Base-by-base conservation (phyloP, 2,329 filamentous ascomycete species). In the Cercospora sp. region DNA sequence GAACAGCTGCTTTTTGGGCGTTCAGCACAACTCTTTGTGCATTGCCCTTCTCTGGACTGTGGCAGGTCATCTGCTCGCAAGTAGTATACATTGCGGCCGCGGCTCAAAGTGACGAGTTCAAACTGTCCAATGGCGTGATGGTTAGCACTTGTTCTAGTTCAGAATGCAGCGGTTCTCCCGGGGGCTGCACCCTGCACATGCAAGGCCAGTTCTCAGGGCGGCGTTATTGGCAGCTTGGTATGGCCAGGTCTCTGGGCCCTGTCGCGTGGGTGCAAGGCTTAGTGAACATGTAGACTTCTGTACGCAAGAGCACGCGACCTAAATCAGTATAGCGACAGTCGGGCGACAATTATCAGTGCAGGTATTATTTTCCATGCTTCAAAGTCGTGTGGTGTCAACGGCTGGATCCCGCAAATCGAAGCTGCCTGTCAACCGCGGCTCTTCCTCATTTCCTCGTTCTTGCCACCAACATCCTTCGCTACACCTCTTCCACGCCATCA, bases 181-280 rank as follows among this genome's bases (percentile, higher is more conserved):
- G 16, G 6, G 43, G 34, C 24, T 61, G 34, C 34, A 26, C 21
- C 16, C 21, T 45, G 32, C n/a, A 28, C 12, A 45, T 26, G 59
- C 59, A 61, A 26, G 59, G 32, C 34, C 34, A 49, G 21, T 61
- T 18, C 24, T 8, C 21, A 51, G 45, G 45, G 21, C 45, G 45
- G 45, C 21, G 45, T 21, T 24, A 51, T 51, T 26, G 45, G 45
- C 45, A 26, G 37, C 59, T 43, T 61, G 59, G 34, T 45, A 26
- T 45, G 30, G 59, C 59, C 59, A 49, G 59, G 59, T 49, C 24
- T 24, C 43, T 45, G 59, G 58, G 43, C 32, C 37, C 37, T 60
- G 59, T 61, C 37, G 18, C 45, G 45, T 51, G 45, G 45, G 45
- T 51, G 45, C 21, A 51, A 49, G 45, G 45, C 18, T 51, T 51